Evolutionary conservation across 78 protist genomes (phyloP).

Genomic region (Dictyostelium brefeldianum): DNA sequence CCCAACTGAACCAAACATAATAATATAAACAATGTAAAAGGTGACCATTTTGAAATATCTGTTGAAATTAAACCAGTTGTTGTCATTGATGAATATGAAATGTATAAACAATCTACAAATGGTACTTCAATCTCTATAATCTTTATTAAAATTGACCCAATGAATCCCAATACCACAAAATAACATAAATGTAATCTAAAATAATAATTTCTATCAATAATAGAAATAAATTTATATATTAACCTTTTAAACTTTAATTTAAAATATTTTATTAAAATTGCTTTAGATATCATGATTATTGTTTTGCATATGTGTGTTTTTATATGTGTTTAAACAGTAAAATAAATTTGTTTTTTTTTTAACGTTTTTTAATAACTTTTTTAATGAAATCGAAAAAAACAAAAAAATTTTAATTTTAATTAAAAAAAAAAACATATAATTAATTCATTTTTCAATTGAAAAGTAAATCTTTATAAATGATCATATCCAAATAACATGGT

Average conservation of each 20-base stretch:
- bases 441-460: no score
- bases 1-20: constrained; percentile 22
- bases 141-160: constrained; percentile 3
- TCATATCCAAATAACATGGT: no score
- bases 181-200: constrained; percentile 57
- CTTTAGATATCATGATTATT: no score
- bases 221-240: background rate
- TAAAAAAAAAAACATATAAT: no score
- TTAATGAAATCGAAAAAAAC: no score
- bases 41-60: constrained; percentile 21
- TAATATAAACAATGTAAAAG: background rate
- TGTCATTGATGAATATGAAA: constrained; percentile 13
- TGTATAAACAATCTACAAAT: constrained; percentile 41
- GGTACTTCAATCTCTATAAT: background rate
- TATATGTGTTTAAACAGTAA: no score
- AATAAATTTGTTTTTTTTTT: no score
- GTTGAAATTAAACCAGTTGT: constrained; percentile 34
- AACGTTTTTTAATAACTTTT: no score
- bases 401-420: no score
- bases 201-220: constrained; percentile 31
- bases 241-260: background rate
- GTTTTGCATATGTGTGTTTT: no score
- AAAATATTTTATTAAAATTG: background rate
- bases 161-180: constrained; percentile 19
- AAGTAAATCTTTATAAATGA: no score